Evolutionary conservation across 2,329 filamentous ascomycete species (phyloP).

Genomic region (Aaosphaeria arxii): DNA sequence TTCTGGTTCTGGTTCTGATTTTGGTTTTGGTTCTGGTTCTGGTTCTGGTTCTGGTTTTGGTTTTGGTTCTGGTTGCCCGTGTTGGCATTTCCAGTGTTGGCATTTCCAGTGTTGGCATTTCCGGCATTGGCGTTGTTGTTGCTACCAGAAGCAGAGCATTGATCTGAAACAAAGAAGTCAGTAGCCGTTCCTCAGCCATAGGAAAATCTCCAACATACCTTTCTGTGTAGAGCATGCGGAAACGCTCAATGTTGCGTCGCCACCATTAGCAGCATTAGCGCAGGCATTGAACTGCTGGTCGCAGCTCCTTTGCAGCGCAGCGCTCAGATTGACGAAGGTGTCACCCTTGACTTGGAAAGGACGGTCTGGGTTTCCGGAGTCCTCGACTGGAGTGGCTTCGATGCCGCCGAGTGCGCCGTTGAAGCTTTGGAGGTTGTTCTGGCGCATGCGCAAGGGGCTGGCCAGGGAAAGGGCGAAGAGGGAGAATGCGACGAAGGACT

Average conservation of each 20-base stretch:
- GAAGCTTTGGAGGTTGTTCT: conserved; percentile 21
- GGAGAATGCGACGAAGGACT: conserved; percentile 15
- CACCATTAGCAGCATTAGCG: conserved; percentile 16
- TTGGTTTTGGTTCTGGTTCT: too few relatives aligned
- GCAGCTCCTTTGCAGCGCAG: conserved; percentile 12
- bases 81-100: neutral
- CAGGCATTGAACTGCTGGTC: conserved; percentile 16
- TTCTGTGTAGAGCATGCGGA: conserved; percentile 15
- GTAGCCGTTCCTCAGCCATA: neutral
- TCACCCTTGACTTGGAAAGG: conserved; percentile 12
- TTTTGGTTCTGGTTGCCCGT: neutral
- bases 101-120: conserved; percentile 1
- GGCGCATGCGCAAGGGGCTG: conserved; percentile 10
- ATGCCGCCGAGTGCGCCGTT: conserved; percentile 21
- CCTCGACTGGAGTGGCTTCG: conserved; percentile 16
- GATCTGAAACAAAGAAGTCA: conserved; percentile 3
- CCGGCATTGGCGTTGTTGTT: conserved; percentile 4
- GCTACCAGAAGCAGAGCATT: conserved; percentile 9
- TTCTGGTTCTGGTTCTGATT: too few relatives aligned
- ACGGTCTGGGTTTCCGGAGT: conserved; percentile 11
- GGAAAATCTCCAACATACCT: conserved; percentile 9
- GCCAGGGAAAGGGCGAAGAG: conserved; percentile 14
- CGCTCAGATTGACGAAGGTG: conserved; percentile 12
- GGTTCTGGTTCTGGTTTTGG: too few relatives aligned
- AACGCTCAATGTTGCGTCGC: conserved; percentile 15